phyloP scores from a whole-genome alignment of 441 rosid genomes.

The Jatropha podagrica region DNA sequence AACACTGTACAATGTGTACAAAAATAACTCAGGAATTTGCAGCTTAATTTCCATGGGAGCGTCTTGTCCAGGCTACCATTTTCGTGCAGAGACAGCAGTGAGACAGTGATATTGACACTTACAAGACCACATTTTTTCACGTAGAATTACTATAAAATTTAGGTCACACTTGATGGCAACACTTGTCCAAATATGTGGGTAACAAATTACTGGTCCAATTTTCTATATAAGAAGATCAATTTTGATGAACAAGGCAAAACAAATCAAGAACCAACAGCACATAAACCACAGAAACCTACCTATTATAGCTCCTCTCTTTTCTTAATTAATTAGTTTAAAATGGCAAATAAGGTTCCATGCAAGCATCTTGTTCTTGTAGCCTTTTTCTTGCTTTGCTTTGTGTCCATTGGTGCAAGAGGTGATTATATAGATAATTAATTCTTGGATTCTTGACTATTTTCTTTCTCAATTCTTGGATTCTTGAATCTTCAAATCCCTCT shows the following conservation, averaged over 20 bases:
- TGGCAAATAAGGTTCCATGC: constrained; percentile 38
- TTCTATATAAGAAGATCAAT: constrained; percentile 29
- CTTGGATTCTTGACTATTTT: not conserved
- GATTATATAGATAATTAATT: not conserved
- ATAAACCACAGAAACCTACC: not conserved
- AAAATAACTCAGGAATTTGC: no score
- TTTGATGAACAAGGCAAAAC: not conserved
- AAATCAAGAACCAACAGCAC: not conserved
- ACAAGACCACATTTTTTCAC: constrained; percentile 28
- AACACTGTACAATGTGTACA: no score
- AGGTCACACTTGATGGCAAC: constrained; percentile 33
- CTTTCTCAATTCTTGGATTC: not conserved
- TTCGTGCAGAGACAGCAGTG: constrained; percentile 39
- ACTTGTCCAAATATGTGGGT: constrained; percentile 16
- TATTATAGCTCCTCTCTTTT: not conserved
- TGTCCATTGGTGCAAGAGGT: constrained; percentile 40
- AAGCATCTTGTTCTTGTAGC: constrained; percentile 39
- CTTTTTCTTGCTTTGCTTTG: constrained; percentile 43
- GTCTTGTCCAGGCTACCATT: constrained; percentile 18
- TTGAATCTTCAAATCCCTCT: not conserved
- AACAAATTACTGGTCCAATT: not conserved
- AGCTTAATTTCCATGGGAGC: not conserved
- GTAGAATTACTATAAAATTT: constrained; percentile 39
- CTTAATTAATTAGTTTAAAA: not conserved
- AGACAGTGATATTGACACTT: constrained; percentile 52